Base-by-base conservation (phyloP, 768 basidiomycete genomes). In the Suillus discolor region DNA sequence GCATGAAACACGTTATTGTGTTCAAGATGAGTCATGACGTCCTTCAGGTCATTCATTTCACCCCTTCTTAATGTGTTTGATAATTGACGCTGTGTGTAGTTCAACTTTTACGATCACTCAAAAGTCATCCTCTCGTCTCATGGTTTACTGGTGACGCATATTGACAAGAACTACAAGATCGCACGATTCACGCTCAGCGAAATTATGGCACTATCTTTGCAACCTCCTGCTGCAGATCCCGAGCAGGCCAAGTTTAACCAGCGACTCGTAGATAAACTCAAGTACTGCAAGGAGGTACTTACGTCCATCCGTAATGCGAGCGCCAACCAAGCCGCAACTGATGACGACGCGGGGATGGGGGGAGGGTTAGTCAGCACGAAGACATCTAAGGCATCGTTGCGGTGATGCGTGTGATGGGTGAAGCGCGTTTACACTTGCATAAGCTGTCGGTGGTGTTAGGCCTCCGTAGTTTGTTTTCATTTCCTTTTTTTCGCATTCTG, bases 91-190 rank as follows among this genome's bases (percentile, higher is more conserved):
- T 61, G 28, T 60, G 55, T 41, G 3, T 74, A 99, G 97, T 98
- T 98, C 85, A 99, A 99, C 82, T 99, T 98, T 77, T 94, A 93
- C 77, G 97, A 99, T 79, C 97, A 99, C 80, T 91, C 93, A 49
- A 99, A 99, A 77, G 80, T 99, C 66, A 89, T 99, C 65, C 82
- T 99, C 61, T 94, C 94, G 20, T 87, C 89, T 1, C 82, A 89
- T 34, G 96, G 93, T 3, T 82, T 90, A 15, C 77, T 89, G 16
- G 83, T 99, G 59, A 94, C 95, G 4, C 89, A 96, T 77, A 96
- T 98, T 72, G 94, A 96, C 84, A 94, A 94, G 82, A 85, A 89
- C 71, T 92, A 94, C 80, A 83, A 84, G 63, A 78, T 96, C 75
- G 88, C 89, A 51, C 87, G 89, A 47, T 91, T 87, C 83, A 83